Conservation (phyloP, 2,329 filamentous ascomycete species). For the Curvularia verruculosa region DNA sequence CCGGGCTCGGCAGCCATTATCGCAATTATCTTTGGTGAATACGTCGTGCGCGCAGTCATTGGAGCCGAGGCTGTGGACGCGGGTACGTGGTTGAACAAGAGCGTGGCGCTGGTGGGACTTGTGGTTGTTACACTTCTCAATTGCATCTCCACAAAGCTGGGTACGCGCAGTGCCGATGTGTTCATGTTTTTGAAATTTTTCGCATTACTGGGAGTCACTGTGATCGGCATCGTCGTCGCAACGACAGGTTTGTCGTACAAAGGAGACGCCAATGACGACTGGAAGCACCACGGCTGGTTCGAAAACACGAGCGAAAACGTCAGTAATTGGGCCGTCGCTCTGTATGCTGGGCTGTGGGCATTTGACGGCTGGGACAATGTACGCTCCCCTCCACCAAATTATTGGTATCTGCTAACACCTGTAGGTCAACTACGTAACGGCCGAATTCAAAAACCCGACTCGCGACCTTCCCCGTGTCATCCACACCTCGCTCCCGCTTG, state of each 20-base stretch:
- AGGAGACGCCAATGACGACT: constrained; percentile 77
- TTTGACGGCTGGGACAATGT: constrained; percentile 99
- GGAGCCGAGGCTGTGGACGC: constrained; percentile 83
- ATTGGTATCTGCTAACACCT: constrained; percentile 23
- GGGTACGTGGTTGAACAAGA: constrained; percentile 89
- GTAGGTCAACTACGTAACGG: constrained; percentile 95
- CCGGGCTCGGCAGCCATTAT: constrained; percentile 94
- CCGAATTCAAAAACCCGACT: constrained; percentile 90
- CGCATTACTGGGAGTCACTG: constrained; percentile 82
- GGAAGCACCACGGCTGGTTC: constrained; percentile 90
- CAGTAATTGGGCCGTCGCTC: constrained; percentile 87
- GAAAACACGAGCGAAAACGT: constrained; percentile 79
- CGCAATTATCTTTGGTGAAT: constrained; percentile 97
- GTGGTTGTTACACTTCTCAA: constrained; percentile 82
- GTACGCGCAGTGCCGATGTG: constrained; percentile 83
- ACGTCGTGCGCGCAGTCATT: constrained; percentile 85
- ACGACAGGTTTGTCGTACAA: constrained; percentile 80
- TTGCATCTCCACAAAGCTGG: constrained; percentile 86
- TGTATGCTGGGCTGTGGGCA: constrained; percentile 96
- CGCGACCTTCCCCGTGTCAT: constrained; percentile 93
- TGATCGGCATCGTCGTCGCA: constrained; percentile 88
- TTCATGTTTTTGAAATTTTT: constrained; percentile 99
- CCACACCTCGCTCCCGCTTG: constrained; percentile 93
- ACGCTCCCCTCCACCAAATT: constrained; percentile 44
- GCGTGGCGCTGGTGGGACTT: constrained; percentile 78